A percentile compares a stretch with the other conserved stretches of the same genome.
These are phyloP conservation scores for Metarhizium humberi DNA, from an alignment of 2,329 filamentous ascomycete species.

Conservation along the genomic window DNA sequence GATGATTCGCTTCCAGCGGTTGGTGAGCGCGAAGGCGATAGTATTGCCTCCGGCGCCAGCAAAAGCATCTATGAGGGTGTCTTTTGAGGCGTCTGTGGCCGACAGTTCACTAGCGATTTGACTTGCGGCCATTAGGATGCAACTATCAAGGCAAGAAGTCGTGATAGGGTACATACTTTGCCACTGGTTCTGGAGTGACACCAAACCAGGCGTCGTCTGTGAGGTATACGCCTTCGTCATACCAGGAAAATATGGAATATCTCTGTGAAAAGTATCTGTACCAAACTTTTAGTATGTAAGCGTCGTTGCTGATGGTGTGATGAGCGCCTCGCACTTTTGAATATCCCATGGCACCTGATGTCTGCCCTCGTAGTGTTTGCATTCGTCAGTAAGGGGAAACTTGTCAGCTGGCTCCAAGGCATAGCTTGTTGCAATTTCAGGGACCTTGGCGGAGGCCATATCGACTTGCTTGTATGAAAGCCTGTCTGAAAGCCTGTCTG, in stretches of 20 bases:
- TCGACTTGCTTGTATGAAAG: background rate
- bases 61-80: slow-evolving; percentile 77
- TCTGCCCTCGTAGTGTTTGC: slow-evolving; percentile 64
- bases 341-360: slow-evolving; percentile 73
- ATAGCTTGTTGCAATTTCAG: slow-evolving; percentile 10
- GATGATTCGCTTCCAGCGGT: slow-evolving; percentile 73
- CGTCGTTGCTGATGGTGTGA: background rate
- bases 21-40: slow-evolving; percentile 83
- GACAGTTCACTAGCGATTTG: slow-evolving; percentile 68
- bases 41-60: slow-evolving; percentile 87
- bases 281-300: background rate
- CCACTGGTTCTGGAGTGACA: slow-evolving; percentile 88
- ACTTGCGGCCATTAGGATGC: slow-evolving; percentile 28
- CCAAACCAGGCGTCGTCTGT: slow-evolving; percentile 96
- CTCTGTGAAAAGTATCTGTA: slow-evolving; percentile 82
- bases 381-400: slow-evolving; percentile 49
- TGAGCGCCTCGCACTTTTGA: slow-evolving; percentile 57
- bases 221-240: slow-evolving; percentile 81
- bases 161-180: slow-evolving; percentile 47
- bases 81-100: slow-evolving; percentile 43
- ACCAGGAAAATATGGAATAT: slow-evolving; percentile 76
- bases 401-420: slow-evolving; percentile 32
- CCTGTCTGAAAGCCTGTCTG: background rate
- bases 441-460: slow-evolving; percentile 10
- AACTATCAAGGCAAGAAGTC: slow-evolving; percentile 2